phyloP scores from a whole-genome alignment of 2,329 filamentous ascomycete genomes.

The Tolypocladium cylindrosporum region DNA sequence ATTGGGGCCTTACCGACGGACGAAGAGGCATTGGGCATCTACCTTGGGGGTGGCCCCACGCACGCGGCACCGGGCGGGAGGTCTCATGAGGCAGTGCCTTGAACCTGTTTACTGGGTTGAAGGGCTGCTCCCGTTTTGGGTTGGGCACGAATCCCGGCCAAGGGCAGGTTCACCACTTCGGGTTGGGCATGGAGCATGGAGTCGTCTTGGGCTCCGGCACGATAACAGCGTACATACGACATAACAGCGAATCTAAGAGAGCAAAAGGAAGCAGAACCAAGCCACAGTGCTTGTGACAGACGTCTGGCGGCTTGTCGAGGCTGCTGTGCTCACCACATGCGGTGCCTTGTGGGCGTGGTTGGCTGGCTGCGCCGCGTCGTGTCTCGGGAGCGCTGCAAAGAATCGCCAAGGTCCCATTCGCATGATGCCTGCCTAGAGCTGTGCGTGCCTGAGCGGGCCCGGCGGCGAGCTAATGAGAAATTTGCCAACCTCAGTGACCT shows the following conservation, averaged over 20 bases:
- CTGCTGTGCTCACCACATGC: neutral
- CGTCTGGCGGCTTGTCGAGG: neutral
- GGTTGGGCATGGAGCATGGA: neutral
- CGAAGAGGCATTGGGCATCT: conserved; percentile 2
- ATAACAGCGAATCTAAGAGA: neutral
- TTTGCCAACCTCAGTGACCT: neutral
- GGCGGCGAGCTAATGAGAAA: neutral
- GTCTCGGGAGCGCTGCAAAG: neutral
- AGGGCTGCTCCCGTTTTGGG: neutral
- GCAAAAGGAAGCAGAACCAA: neutral
- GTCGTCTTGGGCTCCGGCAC: neutral
- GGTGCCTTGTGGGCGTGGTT: neutral
- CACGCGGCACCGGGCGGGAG: neutral
- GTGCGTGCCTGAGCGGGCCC: neutral
- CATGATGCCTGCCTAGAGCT: neutral
- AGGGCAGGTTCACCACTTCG: neutral
- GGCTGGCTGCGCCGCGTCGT: neutral
- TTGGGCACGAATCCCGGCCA: neutral
- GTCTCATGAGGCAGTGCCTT: neutral
- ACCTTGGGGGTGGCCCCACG: neutral
- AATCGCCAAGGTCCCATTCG: neutral
- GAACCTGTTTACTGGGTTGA: neutral
- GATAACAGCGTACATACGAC: neutral
- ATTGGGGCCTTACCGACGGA: neutral
- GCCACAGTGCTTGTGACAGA: neutral